phyloP scores from a whole-genome alignment of 2,329 filamentous ascomycete species.

The Fusarium devonianum region DNA sequence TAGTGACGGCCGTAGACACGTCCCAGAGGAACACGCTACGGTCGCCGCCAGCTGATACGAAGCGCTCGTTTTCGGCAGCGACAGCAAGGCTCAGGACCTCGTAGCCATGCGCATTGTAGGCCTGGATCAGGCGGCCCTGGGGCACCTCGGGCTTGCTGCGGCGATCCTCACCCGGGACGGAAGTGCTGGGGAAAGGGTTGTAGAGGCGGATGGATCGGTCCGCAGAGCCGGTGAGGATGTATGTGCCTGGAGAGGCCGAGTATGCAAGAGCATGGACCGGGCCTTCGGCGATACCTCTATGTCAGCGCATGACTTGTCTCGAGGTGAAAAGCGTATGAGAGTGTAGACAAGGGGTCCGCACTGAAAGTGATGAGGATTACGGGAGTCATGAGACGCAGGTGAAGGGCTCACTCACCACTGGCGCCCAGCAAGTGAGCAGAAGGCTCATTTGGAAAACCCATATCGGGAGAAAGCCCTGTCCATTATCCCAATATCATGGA shows the following conservation, averaged over 20 bases:
- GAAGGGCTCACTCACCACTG: conserved; percentile 55
- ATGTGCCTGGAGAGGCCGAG: conserved; percentile 75
- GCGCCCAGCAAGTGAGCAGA: conserved; percentile 65
- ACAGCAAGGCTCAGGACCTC: conserved; percentile 85
- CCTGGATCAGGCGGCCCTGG: conserved; percentile 76
- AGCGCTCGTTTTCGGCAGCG: conserved; percentile 78
- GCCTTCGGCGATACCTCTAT: conserved; percentile 52
- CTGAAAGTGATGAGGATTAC: neutral
- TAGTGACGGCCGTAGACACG: conserved; percentile 79
- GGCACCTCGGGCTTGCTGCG: conserved; percentile 46
- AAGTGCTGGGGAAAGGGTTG: conserved; percentile 70
- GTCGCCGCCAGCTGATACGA: conserved; percentile 89
- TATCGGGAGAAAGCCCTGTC: conserved; percentile 35
- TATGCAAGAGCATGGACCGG: conserved; percentile 77
- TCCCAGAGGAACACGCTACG: conserved; percentile 95
- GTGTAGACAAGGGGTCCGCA: too few species aligned
- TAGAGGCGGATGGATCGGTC: conserved; percentile 88
- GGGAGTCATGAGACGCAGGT: neutral
- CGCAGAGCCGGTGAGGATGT: conserved; percentile 84
- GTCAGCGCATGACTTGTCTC: conserved; percentile 25
- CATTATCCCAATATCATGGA: conserved; percentile 30
- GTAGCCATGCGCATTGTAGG: conserved; percentile 90
- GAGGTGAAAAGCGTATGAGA: too few species aligned
- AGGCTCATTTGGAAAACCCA: conserved; percentile 58
- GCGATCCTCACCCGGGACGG: conserved; percentile 40